Evolutionary conservation across 2,329 filamentous ascomycete species (phyloP).

Genomic region (Clarireedia monteithiana): DNA sequence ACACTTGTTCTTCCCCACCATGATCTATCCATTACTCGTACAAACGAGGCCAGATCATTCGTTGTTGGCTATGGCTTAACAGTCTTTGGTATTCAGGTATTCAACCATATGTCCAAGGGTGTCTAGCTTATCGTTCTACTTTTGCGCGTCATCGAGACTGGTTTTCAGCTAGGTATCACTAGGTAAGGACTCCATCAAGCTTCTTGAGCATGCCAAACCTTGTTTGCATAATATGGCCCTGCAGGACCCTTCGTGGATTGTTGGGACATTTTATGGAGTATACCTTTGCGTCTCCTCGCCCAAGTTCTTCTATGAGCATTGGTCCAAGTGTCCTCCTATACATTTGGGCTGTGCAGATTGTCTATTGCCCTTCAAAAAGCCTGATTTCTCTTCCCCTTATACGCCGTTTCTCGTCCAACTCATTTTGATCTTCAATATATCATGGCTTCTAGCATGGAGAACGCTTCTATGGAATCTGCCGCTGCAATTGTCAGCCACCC

Average conservation of each 20-base stretch:
- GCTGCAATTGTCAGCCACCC: slow-evolving; percentile 42
- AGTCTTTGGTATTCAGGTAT: no score
- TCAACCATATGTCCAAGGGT: no score
- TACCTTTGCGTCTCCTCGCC: not conserved
- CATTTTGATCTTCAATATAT: slow-evolving; percentile 1
- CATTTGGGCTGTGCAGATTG: not conserved
- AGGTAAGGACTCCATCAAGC: not conserved
- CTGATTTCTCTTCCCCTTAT: not conserved
- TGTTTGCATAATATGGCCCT: slow-evolving; percentile 1
- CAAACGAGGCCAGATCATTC: no score
- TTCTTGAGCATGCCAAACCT: not conserved
- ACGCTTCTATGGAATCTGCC: slow-evolving; percentile 12
- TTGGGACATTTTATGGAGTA: not conserved
- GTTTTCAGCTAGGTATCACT: not conserved
- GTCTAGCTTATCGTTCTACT: no score
- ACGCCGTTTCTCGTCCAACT: not conserved
- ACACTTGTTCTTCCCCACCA: no score
- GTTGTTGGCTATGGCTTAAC: no score
- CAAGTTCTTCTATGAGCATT: not conserved
- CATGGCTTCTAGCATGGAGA: slow-evolving; percentile 17
- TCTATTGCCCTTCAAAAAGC: not conserved
- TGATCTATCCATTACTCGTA: no score
- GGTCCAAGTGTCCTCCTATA: slow-evolving; percentile 2
- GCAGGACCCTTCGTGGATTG: slow-evolving; percentile 2
- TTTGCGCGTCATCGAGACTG: not conserved